Evolutionary conservation across 2,329 filamentous ascomycete species (phyloP), one percentile per base, ranked within the genome.

Genomic region (Pyrenophora graminea): DNA sequence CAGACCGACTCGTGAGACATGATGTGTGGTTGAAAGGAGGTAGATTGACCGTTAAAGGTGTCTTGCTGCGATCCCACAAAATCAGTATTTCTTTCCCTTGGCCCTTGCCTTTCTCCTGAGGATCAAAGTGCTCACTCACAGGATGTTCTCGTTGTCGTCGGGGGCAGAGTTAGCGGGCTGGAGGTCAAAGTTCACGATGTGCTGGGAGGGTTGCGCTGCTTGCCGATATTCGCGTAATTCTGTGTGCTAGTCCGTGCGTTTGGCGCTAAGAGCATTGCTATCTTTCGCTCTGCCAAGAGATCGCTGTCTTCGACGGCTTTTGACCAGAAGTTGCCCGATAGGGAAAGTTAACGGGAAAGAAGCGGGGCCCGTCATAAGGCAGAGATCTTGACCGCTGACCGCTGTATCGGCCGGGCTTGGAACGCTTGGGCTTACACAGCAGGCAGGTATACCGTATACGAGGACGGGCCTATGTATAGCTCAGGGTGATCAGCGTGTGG

Each of bases 1-100:
- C 93, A 99, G 82, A 97, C 91, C 55, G 89, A 91, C 85, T 97
- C 93, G 91, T 90, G 87, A 80, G 87, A 87, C 87, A 90, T 90
- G 76, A 75, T 87, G 80, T 79, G 77, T 76, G 74, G 74, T 67
- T 69, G 55, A 40, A 46, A 56, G 36, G 37, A 25, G 60, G 41
- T 32, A 32, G 31, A 18, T 45, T 45, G 36, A 27, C 34, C 19
- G 48, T 42, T 37, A 25, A 27, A 40, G 42, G 39, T 48, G 40
- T 49, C 40, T 37, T 44, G 40, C 50, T 53, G n/a, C 2, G 23
- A 25, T 25, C 2, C 23, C 19, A 31, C 23, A 5, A 19, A 51
- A 37, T 25, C 36, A 44, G 40, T 45, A 12, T 41, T 17, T 15
- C 6, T 2, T 50, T 34, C 13, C 23, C 23, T 25, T 21, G n/a